A percentile compares a stretch with the other conserved stretches of the same genome.
These are phyloP conservation scores for Euphorbia tirucalli DNA, from an alignment of 345 rosid species.

Conservation along the genomic window DNA sequence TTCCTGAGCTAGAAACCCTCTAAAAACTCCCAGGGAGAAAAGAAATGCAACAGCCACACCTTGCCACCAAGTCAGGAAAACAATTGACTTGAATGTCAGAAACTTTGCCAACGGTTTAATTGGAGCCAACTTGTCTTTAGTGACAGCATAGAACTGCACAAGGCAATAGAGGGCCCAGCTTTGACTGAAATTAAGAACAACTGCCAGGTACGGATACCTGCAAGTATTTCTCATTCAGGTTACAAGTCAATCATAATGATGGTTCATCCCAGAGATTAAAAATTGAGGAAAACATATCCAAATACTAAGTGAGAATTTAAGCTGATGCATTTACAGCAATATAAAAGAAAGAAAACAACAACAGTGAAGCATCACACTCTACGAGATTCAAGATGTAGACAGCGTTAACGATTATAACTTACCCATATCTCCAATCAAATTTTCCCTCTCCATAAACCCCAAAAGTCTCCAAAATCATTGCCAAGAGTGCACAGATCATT, in stretches of 20 bases:
- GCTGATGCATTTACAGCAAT: neutral
- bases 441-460: conserved; percentile 99
- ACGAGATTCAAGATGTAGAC: conserved; percentile 5
- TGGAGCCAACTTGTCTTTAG: conserved; percentile 79
- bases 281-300: neutral
- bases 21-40: conserved; percentile 80
- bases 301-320: neutral
- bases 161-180: conserved; percentile 97
- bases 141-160: conserved; percentile 88
- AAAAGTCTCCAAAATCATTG: conserved; percentile 87
- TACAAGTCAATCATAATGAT: conserved; percentile 10
- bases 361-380: neutral
- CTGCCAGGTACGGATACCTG: conserved; percentile 97
- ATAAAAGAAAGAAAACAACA: neutral
- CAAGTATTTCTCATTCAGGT: conserved; percentile 18
- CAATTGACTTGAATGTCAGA: conserved; percentile 88
- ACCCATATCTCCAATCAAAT: conserved; percentile 96
- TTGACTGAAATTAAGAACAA: conserved; percentile 96
- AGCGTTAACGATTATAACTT: conserved; percentile 20
- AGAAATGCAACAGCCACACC: conserved; percentile 92
- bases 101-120: conserved; percentile 97
- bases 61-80: conserved; percentile 99
- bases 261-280: neutral
- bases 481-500: conserved; percentile 86
- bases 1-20: conserved; percentile 83